Evolutionary conservation across 176 grass and related monocot genomes (phyloP), one percentile per base, ranked within the genome.

Genomic region (Triticum dicoccoides): DNA sequence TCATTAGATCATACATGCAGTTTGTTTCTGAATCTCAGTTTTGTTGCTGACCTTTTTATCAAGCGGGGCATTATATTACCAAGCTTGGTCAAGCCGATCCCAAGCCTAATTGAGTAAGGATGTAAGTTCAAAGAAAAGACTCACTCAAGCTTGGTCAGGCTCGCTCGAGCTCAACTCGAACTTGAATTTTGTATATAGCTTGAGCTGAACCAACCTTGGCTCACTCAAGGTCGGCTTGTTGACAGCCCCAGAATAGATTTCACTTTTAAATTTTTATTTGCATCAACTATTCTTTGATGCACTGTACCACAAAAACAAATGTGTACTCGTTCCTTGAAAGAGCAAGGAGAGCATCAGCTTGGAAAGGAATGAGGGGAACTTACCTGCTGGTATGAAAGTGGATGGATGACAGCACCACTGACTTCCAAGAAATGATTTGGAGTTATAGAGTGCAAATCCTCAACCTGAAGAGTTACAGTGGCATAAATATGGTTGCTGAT

Each of bases 371-470:
- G 35, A 65, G 38, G 54, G 5, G 32, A 81, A 68, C 47, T 32
- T 54, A 96, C 97, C 94, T 99, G 97, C 77, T 99, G 97, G 82
- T 99, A 99, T 52, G 97, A 99, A 72, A 99, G 92, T 87, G 92
- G 88, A 85, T 96, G 97, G 79, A 99, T 93, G 75, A 94, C 94
- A 78, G 87, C 94, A 83, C 94, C 94, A 91, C 97, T 99, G 52
- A 94, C 89, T 96, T 99, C 94, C 87, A 99, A 84, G 85, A 99
- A 99, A 87, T 92, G 90, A 89, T 96, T 94, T 73, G 97, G 97
- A 87, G 97, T 96, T 81, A 99, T 94, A 68, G 97, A 96, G 81
- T 99, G 97, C 85, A 99, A 91, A 89, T 94, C 92, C 81, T 99
- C 92, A 94, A 99, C 92, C 97, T 99, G 83, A 73, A 87, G 65